These are phyloP conservation scores for Rutstroemia sp. DNA, from an alignment of 2,329 filamentous ascomycete species.

Conservation along the genomic window DNA sequence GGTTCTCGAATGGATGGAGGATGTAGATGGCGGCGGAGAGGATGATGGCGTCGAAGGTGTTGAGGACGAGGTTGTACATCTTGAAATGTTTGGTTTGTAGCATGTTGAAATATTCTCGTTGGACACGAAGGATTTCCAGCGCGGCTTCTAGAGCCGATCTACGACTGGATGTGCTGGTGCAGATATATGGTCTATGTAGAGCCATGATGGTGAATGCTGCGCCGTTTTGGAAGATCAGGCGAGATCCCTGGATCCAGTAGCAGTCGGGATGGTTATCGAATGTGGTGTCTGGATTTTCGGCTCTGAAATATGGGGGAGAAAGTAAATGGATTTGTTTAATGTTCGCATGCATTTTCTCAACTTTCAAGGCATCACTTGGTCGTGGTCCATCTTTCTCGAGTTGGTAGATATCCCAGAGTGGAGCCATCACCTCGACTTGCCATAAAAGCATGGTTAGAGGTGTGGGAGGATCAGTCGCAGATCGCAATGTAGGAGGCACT, in stretches of 20 bases:
- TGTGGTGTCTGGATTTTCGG: conserved; percentile 47
- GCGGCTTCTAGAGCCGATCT: conserved; percentile 48
- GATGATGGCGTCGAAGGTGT: conserved; percentile 57
- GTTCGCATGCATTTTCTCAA: conserved; percentile 46
- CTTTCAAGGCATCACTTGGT: conserved; percentile 44
- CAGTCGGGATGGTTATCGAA: conserved; percentile 48
- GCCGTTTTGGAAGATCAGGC: conserved; percentile 40
- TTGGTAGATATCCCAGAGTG: conserved; percentile 42
- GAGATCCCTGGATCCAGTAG: conserved; percentile 44
- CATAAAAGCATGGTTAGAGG: conserved; percentile 47
- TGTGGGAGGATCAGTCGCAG: conserved; percentile 43
- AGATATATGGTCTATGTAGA: conserved; percentile 55
- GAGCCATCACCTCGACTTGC: conserved; percentile 39
- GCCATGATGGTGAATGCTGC: conserved; percentile 48
- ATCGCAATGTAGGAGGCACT: conserved; percentile 41
- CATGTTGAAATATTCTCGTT: conserved; percentile 42
- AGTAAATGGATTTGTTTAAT: conserved; percentile 41
- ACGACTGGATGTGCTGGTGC: conserved; percentile 47
- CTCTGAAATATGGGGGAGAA: conserved; percentile 46
- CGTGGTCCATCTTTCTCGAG: conserved; percentile 49
- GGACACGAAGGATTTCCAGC: conserved; percentile 47
- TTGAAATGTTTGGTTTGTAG: conserved; percentile 45
- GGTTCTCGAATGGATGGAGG: conserved; percentile 49
- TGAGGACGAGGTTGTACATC: conserved; percentile 50
- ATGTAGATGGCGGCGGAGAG: conserved; percentile 55